Evolutionary conservation across 2,329 filamentous ascomycete species (phyloP), one percentile per base, ranked within the genome.

Genomic region (Achaetomium macrosporum): DNA sequence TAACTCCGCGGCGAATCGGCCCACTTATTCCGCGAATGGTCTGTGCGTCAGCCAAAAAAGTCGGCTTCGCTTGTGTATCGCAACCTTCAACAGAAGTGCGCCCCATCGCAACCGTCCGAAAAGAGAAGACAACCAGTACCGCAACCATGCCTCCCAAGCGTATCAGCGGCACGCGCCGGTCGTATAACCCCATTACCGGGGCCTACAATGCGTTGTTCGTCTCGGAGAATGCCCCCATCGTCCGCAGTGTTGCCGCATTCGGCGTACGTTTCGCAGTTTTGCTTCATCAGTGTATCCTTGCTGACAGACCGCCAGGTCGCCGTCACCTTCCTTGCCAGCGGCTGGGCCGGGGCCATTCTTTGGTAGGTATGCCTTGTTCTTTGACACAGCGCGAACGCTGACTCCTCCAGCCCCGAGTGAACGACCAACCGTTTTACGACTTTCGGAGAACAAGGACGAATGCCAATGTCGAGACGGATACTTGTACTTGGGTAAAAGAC

Each of bases 211-310:
- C 78, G 56, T 62, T 85, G 62, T 84, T 80, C 43, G 75, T 77
- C 48, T 69, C 82, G 33, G 83, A 86, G 65, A 85, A 87, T 67
- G 74, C 80, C 35, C 75, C 79, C 54, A 76, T 85, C 51, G 81
- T 85, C 56, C 76, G 78, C 63, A 85, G 82, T 63, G 68, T 86
- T 58, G 69, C 78, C 44, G 69, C 81, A 55, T 84, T 84, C 64
- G 78, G 77, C 44, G 79, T 83, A 71, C 64, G 78, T 72, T 45
- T 11, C 13, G 29, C n/a, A 13, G 17, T 1, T 20, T 17, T 11
- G 17, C 9, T 19, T 31, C 45, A 9, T 13, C 7, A 25, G 8
- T 36, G 5, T 6, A 33, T 35, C 12, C 36, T 50, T 19, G 51
- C 56, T 39, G 46, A 56, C 41, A 33, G 17, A 39, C 1, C 0